Base-by-base conservation (phyloP, 805 yeast species). In the Metahyphopichia silvanorum region DNA sequence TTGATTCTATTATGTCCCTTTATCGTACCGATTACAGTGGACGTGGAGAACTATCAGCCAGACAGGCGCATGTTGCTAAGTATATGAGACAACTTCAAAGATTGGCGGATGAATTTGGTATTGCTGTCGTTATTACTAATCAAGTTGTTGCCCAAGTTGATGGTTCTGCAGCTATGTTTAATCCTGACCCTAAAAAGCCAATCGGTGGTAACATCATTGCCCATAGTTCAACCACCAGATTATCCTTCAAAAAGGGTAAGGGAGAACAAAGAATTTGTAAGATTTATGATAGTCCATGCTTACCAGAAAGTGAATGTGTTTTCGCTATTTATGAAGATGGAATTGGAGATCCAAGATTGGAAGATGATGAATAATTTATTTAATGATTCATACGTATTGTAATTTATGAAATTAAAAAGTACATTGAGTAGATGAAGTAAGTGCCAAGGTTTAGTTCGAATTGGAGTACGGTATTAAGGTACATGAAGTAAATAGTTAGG, bases 111-210 rank as follows among this genome's bases (percentile, higher is more conserved):
- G 98, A 91, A 64, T 93, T 86, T 61, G 98, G 98, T 28, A 87
- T 93, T 36, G 98, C 98, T 0, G 96, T 91, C 7, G 88, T 93
- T 5, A 87, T 93, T 28, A 66, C 72, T 25, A 93, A 93, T 62
- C 98, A 93, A 60, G 98, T 93, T 15, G 96, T 87, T 5, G 97
- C 98, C 4, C 97, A 89, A 60, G 98, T 93, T 13, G 98, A 93
- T 53, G 93, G 91, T 1, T 94, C 94, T 51, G 78, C 78, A 25
- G 71, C 77, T 17, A 65, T 78, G 66, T 89, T 80, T 57, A 88
- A 89, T 47, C 95, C 96, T 1, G 98, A 93, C 58, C 97, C 98
- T 11, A 93, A 93, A 59, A 93, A 93, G 58, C 98, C 98, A 12
- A 91, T 93, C 46, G 98, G 98, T 40, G 98, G 98, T 49, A 91